Base-by-base conservation (phyloP, 257 asterid species). In the Solanum gracilifrons region DNA sequence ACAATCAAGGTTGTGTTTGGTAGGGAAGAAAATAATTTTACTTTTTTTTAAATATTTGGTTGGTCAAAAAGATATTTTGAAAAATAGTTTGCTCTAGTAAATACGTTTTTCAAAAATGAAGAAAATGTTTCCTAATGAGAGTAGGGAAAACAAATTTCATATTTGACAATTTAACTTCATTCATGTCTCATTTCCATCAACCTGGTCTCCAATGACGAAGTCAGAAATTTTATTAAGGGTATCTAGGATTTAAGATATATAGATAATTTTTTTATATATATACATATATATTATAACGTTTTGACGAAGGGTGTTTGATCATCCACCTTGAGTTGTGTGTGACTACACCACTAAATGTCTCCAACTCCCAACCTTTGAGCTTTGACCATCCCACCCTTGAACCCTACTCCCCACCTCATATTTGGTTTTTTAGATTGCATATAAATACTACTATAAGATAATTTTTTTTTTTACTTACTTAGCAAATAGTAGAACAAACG, bases 191-290 rank as follows among this genome's bases (percentile, higher is more conserved):
- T 62, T 62, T 23, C 0, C 3, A 62, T 62, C 69, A 9, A 62
- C 2, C 25, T 7, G 9, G 2, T 4, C 5, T n/a, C 0, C 1
- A 0, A 0, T 51, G 1, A 6, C 3, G 9, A 51, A 51, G 3
- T 51, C 4, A 51, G 0, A 51, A 16, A 1, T 6, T 15, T 51
- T 51, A 3, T 6, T 2, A 51, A 51, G 4, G 0, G 1, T 16
- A 0, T 51, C 9, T 16, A 51, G 7, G 9, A 51, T 51, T 51
- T 51, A 16, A 51, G 4, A 4, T 12, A 12, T 5, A 13, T 12
- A 43, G 1, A 12, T 41, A 11, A n/a, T n/a, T n/a, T 41, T 3
- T 41, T 3, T 41, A 41, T 41, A 43, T 46, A 12, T 39, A 39
- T 37, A 37, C 9, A 37, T 39, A 9, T 46, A 46, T 48, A 48